Evolutionary conservation across 768 basidiomycete genomes (phyloP), one percentile per base, ranked within the genome.

Genomic region (Suillus plorans): DNA sequence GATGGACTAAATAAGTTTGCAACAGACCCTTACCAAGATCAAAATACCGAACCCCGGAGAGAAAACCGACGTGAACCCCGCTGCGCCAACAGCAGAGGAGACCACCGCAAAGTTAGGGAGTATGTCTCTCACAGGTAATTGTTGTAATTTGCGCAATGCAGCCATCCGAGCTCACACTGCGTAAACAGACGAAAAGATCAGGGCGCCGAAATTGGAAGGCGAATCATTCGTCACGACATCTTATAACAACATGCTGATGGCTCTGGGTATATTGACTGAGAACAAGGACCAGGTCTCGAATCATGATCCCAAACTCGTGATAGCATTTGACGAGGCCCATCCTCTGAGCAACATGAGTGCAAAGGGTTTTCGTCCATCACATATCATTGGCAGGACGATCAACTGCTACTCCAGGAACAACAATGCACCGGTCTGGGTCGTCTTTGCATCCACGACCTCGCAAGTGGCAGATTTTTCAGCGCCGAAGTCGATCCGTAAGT

Each of bases 401-500:
- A 45, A 31, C 4, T 18, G 10, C 20, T 61, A 45, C n/a, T 31
- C 25, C n/a, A 6, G 2, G 8, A 22, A 16, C 52, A 3, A 1
- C 8, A 4, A 53, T 9, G 18, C 18, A 53, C 10, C 60, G 2
- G 25, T 57, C 39, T 65, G 64, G 64, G 64, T 55, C 22, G 52
- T 44, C 3, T 65, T 65, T 44, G 8, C 39, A 34, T 65, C 64
- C 39, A 65, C 60, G 1, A 56, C 49, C 13, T 61, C 42, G 8
- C 53, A 61, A 42, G 64, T 61, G 13, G 50, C 39, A 12, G 4
- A 44, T 55, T 57, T 65, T 60, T 34, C 50, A 25, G 49, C 64
- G 2, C 50, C 60, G 6, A 52, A 56, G 31, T 3, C 28, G 20
- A 37, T 52, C 25, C 36, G 60, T 65, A 39, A 28, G 60, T 41